Evolutionary conservation across 2,329 filamentous ascomycete species (phyloP).

Genomic region (Ciborinia camelliae): DNA sequence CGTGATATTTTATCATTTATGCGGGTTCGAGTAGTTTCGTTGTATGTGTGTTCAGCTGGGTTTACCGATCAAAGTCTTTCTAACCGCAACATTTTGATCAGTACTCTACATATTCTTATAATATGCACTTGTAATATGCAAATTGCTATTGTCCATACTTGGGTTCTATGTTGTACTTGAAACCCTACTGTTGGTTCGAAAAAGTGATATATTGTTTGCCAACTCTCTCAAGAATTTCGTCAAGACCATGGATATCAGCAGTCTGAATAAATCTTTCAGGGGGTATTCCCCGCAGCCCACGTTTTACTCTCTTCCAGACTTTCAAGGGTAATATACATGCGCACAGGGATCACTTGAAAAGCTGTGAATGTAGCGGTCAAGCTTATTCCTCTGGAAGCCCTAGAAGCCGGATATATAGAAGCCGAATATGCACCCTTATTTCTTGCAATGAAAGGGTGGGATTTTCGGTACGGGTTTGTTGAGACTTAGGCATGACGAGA

Average conservation of each 20-base stretch:
- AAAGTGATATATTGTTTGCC: neutral
- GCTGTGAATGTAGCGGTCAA: slow-evolving; percentile 18
- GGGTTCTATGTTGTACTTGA: too few relatives aligned
- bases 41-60: neutral
- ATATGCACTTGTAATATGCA: neutral
- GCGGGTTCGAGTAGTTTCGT: neutral
- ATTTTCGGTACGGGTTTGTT: neutral
- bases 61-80: neutral
- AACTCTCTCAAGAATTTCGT: neutral
- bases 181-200: neutral
- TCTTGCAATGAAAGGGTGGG: neutral
- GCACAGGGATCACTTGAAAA: neutral
- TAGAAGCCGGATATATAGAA: neutral
- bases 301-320: slow-evolving; percentile 7
- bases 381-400: neutral
- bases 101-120: neutral
- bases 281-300: slow-evolving; percentile 6
- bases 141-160: neutral
- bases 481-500: neutral
- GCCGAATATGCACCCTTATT: neutral
- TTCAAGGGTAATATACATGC: neutral
- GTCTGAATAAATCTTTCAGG: too few relatives aligned
- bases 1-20: neutral
- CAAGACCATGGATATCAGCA: neutral
- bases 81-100: neutral